Evolutionary conservation across 2,329 filamentous ascomycete species (phyloP).

Genomic region (Pezicula rhizophila): DNA sequence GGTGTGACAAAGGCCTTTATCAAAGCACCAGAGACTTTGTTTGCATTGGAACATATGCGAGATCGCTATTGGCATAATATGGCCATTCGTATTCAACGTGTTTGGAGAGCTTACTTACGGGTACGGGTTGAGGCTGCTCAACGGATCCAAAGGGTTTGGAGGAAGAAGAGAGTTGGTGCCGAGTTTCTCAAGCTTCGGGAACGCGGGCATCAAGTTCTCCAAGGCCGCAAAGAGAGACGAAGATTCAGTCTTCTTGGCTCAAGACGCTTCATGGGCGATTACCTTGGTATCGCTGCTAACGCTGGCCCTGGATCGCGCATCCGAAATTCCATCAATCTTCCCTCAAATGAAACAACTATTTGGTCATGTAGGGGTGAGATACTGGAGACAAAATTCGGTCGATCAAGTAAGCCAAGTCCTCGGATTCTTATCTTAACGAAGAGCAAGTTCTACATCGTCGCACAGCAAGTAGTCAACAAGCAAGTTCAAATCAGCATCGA

Average conservation of each 20-base stretch:
- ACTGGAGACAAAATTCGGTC: slow-evolving; percentile 88
- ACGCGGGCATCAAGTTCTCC: slow-evolving; percentile 75
- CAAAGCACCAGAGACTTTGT: slow-evolving; percentile 94
- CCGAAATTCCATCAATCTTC: slow-evolving; percentile 66
- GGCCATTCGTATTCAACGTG: slow-evolving; percentile 93
- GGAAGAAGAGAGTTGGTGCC: slow-evolving; percentile 83
- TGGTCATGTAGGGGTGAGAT: slow-evolving; percentile 92
- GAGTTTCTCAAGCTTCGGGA: slow-evolving; percentile 87
- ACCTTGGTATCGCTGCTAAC: slow-evolving; percentile 78
- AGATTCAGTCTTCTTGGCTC: slow-evolving; percentile 89
- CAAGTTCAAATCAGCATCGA: slow-evolving; percentile 79
- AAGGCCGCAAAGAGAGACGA: slow-evolving; percentile 82
- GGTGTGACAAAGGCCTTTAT: slow-evolving; percentile 97
- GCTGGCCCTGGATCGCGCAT: slow-evolving; percentile 78
- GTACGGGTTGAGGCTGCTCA: slow-evolving; percentile 90
- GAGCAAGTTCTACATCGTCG: slow-evolving; percentile 82
- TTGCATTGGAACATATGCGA: slow-evolving; percentile 94
- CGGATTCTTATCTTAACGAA: slow-evolving; percentile 79
- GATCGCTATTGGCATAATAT: slow-evolving; percentile 99
- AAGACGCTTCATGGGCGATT: slow-evolving; percentile 89
- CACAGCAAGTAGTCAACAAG: slow-evolving; percentile 75
- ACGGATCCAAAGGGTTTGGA: slow-evolving; percentile 91
- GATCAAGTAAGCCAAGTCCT: slow-evolving; percentile 88
- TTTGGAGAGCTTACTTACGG: slow-evolving; percentile 92
- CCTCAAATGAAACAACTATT: slow-evolving; percentile 65